Percentiles rank a stretch among this genome's conserved stretches.
Conservation (phyloP, 2,329 filamentous ascomycete species). For the Trichoderma sp. region DNA sequence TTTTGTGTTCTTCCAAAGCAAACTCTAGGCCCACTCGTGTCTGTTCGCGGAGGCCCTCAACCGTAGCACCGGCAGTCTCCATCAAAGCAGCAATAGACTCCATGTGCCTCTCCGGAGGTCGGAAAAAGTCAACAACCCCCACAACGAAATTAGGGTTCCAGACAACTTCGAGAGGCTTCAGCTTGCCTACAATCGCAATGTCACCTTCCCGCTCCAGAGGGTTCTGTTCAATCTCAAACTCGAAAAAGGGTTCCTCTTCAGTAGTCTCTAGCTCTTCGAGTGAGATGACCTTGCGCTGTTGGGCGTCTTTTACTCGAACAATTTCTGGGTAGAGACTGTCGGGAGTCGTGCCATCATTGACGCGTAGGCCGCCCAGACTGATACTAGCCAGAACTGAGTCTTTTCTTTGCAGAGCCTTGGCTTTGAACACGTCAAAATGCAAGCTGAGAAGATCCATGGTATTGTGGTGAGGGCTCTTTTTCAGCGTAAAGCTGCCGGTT, state of each 20-base stretch:
- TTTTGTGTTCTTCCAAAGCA: conserved; percentile 96
- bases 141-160: conserved; percentile 95
- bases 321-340: conserved; percentile 93
- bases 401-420: conserved; percentile 83
- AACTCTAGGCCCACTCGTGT: conserved; percentile 95
- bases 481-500: conserved; percentile 93
- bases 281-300: conserved; percentile 52
- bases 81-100: conserved; percentile 95
- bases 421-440: conserved; percentile 92
- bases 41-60: conserved; percentile 92
- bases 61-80: conserved; percentile 92
- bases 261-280: conserved; percentile 55
- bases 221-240: conserved; percentile 90
- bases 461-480: conserved; percentile 64
- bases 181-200: conserved; percentile 82
- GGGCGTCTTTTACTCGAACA: conserved; percentile 88
- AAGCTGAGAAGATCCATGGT: conserved; percentile 81
- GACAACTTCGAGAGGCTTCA: conserved; percentile 94
- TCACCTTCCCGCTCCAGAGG: conserved; percentile 92
- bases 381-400: conserved; percentile 89
- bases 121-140: conserved; percentile 92
- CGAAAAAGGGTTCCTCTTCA: conserved; percentile 78
- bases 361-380: conserved; percentile 85
- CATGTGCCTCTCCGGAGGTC: conserved; percentile 95
- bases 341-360: conserved; percentile 94